Evolutionary conservation across 1,139 yeast species (phyloP).

Genomic region (Sugiyamaella paludigena): DNA sequence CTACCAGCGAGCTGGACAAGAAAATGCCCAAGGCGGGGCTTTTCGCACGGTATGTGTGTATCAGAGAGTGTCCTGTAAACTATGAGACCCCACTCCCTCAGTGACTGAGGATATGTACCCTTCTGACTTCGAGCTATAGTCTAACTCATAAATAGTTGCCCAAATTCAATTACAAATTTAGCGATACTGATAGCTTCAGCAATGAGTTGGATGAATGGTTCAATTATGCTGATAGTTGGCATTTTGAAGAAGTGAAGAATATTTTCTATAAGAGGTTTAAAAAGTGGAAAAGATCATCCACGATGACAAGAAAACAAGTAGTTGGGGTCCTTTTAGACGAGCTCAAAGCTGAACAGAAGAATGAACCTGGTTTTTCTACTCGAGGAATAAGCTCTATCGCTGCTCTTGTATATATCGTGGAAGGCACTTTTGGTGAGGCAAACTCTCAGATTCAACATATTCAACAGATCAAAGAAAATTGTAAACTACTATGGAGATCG

Average conservation of each 20-base stretch:
- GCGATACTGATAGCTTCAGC: conserved; percentile 27
- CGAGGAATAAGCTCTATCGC: neutral
- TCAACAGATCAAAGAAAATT: conserved; percentile 36
- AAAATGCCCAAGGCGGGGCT: conserved; percentile 6
- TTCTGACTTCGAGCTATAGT: conserved; percentile 1
- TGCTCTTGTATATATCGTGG: conserved; percentile 39
- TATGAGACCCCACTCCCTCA: too few species aligned
- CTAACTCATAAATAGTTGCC: conserved; percentile 19
- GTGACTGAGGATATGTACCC: too few species aligned
- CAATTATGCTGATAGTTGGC: conserved; percentile 30
- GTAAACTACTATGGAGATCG: conserved; percentile 26
- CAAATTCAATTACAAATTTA: conserved; percentile 31
- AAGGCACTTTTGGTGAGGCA: conserved; percentile 44
- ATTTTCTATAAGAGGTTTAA: conserved; percentile 23
- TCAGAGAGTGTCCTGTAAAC: neutral
- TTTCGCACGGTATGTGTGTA: conserved; percentile 7
- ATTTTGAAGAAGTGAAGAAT: conserved; percentile 28
- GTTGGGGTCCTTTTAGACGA: conserved; percentile 15
- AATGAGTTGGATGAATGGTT: conserved; percentile 40
- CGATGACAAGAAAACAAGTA: conserved; percentile 10
- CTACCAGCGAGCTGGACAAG: conserved; percentile 24
- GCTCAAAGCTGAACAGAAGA: conserved; percentile 4
- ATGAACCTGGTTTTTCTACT: neutral
- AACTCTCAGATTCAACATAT: conserved; percentile 42
- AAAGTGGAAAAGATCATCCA: conserved; percentile 18